A percentile compares a stretch with the other conserved stretches of the same genome.
These are phyloP conservation scores for Quercus aquifolioides DNA, from an alignment of 306 rosid genomes.

Conservation along the genomic window DNA sequence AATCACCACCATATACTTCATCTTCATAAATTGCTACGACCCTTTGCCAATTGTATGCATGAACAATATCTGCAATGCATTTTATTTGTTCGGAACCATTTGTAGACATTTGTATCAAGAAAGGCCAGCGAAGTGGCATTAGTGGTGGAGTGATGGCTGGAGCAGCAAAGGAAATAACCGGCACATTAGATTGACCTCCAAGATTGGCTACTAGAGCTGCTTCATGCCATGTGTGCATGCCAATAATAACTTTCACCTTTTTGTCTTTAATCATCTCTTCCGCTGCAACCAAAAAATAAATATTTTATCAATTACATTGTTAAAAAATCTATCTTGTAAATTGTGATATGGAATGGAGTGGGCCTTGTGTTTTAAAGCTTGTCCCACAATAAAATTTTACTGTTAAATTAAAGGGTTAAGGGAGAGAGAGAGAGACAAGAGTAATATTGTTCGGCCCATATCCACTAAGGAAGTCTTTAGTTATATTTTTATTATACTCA, in stretches of 20 bases:
- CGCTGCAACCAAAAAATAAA: constrained; percentile 27
- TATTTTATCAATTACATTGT: background rate
- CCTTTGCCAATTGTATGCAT: no score
- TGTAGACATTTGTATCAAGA: constrained; percentile 44
- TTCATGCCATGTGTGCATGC: constrained; percentile 58
- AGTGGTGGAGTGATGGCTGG: constrained; percentile 30
- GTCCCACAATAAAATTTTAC: no score
- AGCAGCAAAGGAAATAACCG: constrained; percentile 47
- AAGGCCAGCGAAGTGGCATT: constrained; percentile 49
- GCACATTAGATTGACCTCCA: constrained; percentile 39
- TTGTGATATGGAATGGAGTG: background rate
- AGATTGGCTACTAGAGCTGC: constrained; percentile 53
- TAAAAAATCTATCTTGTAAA: background rate
- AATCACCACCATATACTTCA: no score
- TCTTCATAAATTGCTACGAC: no score
- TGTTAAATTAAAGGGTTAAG: no score
- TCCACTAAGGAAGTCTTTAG: no score
- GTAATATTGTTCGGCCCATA: no score
- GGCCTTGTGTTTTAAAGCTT: no score
- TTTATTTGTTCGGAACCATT: no score
- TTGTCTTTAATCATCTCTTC: constrained; percentile 31
- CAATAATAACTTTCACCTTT: constrained; percentile 39
- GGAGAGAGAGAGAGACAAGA: no score
- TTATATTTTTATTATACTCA: no score
- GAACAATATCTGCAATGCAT: no score